Evolutionary conservation across 2,329 filamentous ascomycete genomes (phyloP).

Genomic region (Claviceps lovelessii): DNA sequence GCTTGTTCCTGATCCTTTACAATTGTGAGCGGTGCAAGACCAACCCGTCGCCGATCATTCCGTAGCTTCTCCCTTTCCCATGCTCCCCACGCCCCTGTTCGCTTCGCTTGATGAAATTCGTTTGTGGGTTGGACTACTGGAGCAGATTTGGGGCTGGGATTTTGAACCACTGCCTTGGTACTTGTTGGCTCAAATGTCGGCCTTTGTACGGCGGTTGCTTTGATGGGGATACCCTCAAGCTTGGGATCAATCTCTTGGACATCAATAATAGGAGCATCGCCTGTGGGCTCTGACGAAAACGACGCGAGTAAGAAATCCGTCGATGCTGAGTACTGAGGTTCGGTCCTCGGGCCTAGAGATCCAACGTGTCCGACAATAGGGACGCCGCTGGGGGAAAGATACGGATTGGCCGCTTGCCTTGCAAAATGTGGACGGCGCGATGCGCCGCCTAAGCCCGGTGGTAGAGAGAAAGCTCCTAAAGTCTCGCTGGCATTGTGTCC

Average conservation of each 20-base stretch:
- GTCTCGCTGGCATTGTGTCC: conserved; percentile 9
- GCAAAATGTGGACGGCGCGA: conserved; percentile 20
- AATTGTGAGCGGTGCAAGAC: conserved; percentile 5
- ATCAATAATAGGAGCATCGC: conserved; percentile 36
- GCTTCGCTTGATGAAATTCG: background rate
- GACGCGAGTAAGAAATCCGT: conserved; percentile 22
- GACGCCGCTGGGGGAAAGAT: conserved; percentile 19
- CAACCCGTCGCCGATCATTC: conserved; percentile 2
- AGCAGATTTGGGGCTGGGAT: conserved; percentile 15
- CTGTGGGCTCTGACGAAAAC: conserved; percentile 16
- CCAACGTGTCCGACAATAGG: conserved; percentile 24
- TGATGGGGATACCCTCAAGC: conserved; percentile 45
- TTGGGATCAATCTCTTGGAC: conserved; percentile 43
- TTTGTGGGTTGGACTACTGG: conserved; percentile 13
- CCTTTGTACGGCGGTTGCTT: conserved; percentile 36
- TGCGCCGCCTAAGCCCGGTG: conserved; percentile 20
- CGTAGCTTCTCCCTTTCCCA: conserved; percentile 2
- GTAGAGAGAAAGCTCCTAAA: conserved; percentile 14
- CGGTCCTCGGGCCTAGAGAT: conserved; percentile 31
- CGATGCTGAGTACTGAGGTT: conserved; percentile 21
- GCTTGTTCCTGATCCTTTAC: conserved; percentile 26
- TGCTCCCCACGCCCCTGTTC: background rate
- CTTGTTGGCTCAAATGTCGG: conserved; percentile 27
- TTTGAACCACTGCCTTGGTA: conserved; percentile 16
- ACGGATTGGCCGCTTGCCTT: conserved; percentile 16